phyloP scores from a whole-genome alignment of 495 filamentous ascomycete genomes.

The Penicillium pulvis region DNA sequence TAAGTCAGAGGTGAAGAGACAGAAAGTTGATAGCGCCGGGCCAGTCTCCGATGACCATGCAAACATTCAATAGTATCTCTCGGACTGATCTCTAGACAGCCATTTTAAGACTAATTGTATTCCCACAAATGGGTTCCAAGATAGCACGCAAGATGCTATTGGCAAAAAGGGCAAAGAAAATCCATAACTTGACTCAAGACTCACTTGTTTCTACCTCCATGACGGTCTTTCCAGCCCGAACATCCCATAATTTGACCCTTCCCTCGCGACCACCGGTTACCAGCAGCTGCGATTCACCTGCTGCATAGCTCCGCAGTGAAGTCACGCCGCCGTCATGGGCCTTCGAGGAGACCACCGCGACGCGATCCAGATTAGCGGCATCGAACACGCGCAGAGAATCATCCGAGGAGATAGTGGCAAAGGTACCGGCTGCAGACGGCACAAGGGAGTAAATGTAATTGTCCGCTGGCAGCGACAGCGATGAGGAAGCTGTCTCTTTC shows the following conservation, averaged over 20 bases:
- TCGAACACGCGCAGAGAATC: constrained; percentile 56
- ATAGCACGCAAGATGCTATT: background rate
- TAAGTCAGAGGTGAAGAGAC: background rate
- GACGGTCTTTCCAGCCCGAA: constrained; percentile 35
- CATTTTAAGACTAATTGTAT: no score
- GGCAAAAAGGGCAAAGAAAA: constrained; percentile 9
- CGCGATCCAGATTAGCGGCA: constrained; percentile 37
- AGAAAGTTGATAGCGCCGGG: no score
- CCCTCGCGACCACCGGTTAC: constrained; percentile 53
- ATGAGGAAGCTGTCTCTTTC: constrained; percentile 40
- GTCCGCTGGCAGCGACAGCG: constrained; percentile 45
- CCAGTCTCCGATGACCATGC: no score
- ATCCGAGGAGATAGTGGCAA: constrained; percentile 59
- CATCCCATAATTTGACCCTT: constrained; percentile 50
- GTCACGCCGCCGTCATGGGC: constrained; percentile 50
- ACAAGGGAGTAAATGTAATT: constrained; percentile 57
- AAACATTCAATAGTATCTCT: no score
- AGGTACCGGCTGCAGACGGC: constrained; percentile 29
- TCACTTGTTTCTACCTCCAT: constrained; percentile 45
- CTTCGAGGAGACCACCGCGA: constrained; percentile 33
- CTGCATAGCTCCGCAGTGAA: constrained; percentile 38
- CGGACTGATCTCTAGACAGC: no score
- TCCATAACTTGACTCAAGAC: constrained; percentile 6
- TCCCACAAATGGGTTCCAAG: background rate
- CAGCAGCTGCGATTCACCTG: constrained; percentile 33